Conservation (phyloP, 352 stramenopile species). For the Pythium rhizo-oryzae region DNA sequence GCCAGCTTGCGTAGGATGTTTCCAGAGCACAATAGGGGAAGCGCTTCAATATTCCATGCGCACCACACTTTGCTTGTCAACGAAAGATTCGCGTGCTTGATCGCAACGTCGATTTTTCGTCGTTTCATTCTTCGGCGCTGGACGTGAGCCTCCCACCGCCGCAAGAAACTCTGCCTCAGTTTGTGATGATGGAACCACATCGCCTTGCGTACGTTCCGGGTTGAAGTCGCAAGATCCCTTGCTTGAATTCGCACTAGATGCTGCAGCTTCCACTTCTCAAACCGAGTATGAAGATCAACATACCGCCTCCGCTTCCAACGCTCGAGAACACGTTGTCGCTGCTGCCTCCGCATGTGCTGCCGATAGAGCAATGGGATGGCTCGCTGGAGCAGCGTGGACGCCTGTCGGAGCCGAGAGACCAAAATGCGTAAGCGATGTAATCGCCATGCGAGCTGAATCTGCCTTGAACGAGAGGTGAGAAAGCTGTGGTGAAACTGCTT, state of each 20-base stretch:
- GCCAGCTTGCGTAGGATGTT: constrained; percentile 20
- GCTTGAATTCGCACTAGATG: constrained; percentile 21
- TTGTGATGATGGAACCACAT: constrained; percentile 34
- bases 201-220: constrained; percentile 24
- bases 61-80: background rate
- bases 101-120: background rate
- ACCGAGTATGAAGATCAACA: constrained; percentile 14
- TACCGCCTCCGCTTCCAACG: constrained; percentile 22
- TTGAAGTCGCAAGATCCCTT: constrained; percentile 22
- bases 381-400: constrained; percentile 13
- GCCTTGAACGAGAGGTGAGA: background rate
- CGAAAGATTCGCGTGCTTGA: background rate
- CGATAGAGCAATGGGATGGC: constrained; percentile 15
- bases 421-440: constrained; percentile 12
- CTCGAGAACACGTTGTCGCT: constrained; percentile 21
- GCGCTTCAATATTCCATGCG: constrained; percentile 12
- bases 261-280: constrained; percentile 25
- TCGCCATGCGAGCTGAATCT: constrained; percentile 27
- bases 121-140: background rate
- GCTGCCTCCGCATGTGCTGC: constrained; percentile 16
- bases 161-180: constrained; percentile 20
- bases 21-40: background rate
- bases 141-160: constrained; percentile 10
- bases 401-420: constrained; percentile 10
- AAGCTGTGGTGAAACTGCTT: constrained; percentile 11